phyloP scores from a whole-genome alignment of 176 grass and related monocot species.

The Ampelocalamus luodianensis region DNA sequence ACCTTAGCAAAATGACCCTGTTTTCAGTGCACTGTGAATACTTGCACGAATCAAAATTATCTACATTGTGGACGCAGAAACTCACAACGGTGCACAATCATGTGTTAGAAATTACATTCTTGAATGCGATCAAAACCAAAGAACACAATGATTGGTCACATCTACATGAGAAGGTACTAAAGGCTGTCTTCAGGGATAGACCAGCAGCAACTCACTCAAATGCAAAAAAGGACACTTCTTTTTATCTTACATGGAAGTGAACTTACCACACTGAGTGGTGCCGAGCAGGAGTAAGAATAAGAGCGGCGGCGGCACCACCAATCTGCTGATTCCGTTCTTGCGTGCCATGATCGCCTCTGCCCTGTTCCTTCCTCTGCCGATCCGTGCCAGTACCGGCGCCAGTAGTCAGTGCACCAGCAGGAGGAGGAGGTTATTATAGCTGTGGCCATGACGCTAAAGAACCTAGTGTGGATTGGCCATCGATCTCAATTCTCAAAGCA shows the following conservation, averaged over 20 bases:
- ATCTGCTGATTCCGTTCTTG: not conserved
- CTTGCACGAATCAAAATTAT: too few species aligned
- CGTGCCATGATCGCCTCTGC: constrained; percentile 37
- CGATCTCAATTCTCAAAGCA: constrained; percentile 54
- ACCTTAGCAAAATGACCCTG: not conserved
- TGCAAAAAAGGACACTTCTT: too few species aligned
- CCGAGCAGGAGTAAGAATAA: constrained; percentile 25
- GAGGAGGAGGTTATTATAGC: constrained; percentile 27
- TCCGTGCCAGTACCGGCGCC: constrained; percentile 23
- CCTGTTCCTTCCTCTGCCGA: not conserved
- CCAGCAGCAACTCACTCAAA: too few species aligned
- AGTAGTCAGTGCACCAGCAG: not conserved
- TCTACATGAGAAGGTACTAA: too few species aligned
- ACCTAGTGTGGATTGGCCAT: constrained; percentile 55
- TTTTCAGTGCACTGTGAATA: too few species aligned
- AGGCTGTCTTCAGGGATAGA: too few species aligned
- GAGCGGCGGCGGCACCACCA: constrained; percentile 4
- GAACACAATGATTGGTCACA: too few species aligned
- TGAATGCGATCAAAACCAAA: too few species aligned
- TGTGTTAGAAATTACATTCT: too few species aligned
- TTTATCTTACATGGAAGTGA: not conserved
- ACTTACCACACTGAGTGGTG: constrained; percentile 57
- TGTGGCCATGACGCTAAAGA: constrained; percentile 28
- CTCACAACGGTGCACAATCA: too few species aligned
- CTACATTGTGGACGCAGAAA: too few species aligned